Evolutionary conservation across 768 basidiomycete species (phyloP), one percentile per base, ranked within the genome.

Genomic region (Phlegmacium glaucopus): DNA sequence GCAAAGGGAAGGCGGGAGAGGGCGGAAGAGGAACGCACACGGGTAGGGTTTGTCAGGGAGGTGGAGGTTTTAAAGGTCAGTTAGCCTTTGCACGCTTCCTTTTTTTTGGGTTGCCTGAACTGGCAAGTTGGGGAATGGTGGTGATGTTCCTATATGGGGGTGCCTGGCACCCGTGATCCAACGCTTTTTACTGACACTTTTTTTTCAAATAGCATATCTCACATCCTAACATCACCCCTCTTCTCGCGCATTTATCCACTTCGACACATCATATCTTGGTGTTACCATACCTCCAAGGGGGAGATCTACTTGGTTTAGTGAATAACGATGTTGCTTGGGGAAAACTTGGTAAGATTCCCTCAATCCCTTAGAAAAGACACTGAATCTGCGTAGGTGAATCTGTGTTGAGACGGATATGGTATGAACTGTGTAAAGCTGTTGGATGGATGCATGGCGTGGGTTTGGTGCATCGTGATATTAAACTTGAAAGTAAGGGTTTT

Each of bases 391-490:
- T 22, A 69, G 70, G 61, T 22, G 77, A 82, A 54, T 66, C 66
- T 6, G 75, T 87, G 13, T 67, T 91, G 4, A 66, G 79, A 38
- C 66, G 89, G 22, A 82, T 94, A 39, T 91, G 85, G 75, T 72
- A 72, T 28, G 93, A 94, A 64, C 72, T 95, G 4, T 81, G 78
- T 49, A 76, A 77, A 29, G 91, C 85, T 6, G 85, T 94, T 0
- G 83, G 80, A 5, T 95, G 90, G 89, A 83, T 95, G 80, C 92
- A 95, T 58, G 73, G 79, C 32, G 86, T 88, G 11, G 84, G 83
- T 1, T 74, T 94, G 34, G 91, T 95, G 1, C 93, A 95, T 64
- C 77, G 93, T 4, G 93, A 94, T 66, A 83, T 95, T 68, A 95
- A 95, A 68, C 80, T 86, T n/a, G 84, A 86, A 64, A 85, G 83